These are phyloP conservation scores for Fusarium sp. DNA, from an alignment of 2,329 filamentous ascomycete species.

Conservation along the genomic window DNA sequence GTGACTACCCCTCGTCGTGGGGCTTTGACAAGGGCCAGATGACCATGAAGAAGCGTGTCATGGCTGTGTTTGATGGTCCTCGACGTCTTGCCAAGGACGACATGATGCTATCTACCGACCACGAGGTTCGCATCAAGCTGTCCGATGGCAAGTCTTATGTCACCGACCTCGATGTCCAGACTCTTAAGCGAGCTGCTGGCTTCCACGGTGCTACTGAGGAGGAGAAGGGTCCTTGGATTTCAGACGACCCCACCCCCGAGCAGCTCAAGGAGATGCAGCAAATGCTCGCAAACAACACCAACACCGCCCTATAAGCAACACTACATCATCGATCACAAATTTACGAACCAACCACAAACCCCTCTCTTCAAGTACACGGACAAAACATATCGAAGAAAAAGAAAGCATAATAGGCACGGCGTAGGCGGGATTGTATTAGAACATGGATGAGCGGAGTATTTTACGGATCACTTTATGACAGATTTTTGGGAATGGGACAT, in stretches of 20 bases:
- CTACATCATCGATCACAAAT: background rate
- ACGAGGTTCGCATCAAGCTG: constrained; percentile 89
- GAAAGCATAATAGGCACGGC: constrained; percentile 49
- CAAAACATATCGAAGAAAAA: constrained; percentile 32
- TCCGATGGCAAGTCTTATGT: constrained; percentile 83
- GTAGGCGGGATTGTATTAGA: constrained; percentile 48
- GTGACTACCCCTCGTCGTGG: constrained; percentile 94
- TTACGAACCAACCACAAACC: constrained; percentile 15
- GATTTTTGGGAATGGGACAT: constrained; percentile 26
- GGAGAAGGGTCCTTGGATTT: constrained; percentile 88
- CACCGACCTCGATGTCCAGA: constrained; percentile 93
- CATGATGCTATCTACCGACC: constrained; percentile 97
- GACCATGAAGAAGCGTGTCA: constrained; percentile 97
- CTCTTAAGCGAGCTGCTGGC: constrained; percentile 86
- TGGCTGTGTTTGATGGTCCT: constrained; percentile 90
- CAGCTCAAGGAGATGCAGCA: constrained; percentile 72
- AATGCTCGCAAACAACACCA: constrained; percentile 53
- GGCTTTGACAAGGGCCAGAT: constrained; percentile 92
- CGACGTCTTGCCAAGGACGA: constrained; percentile 96
- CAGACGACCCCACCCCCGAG: constrained; percentile 75
- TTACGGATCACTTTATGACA: constrained; percentile 24
- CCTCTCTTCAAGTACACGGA: constrained; percentile 28
- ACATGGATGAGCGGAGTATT: constrained; percentile 25
- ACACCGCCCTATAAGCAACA: constrained; percentile 35
- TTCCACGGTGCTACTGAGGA: constrained; percentile 83